These are phyloP conservation scores for Hondaea fermentalgiana DNA, from an alignment of 108 stramenopile species.

Conservation along the genomic window DNA sequence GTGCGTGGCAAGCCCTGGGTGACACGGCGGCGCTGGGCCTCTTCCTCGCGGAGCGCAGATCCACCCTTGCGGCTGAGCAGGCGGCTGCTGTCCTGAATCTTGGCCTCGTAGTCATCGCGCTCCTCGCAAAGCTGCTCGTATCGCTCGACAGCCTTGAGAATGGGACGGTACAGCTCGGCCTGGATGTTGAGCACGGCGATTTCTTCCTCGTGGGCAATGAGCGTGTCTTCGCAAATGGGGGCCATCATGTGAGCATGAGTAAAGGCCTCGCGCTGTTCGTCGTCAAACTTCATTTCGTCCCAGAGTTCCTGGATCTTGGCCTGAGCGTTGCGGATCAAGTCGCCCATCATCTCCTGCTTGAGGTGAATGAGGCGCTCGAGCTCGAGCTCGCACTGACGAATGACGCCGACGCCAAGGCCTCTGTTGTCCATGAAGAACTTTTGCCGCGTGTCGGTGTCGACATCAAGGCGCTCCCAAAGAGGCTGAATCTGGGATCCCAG, in stretches of 20 bases:
- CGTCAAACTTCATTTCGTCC: constrained; percentile 1
- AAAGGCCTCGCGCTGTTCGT: constrained; percentile 2
- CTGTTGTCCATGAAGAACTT: constrained; percentile 16
- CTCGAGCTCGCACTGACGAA: constrained; percentile 6
- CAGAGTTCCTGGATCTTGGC: neutral
- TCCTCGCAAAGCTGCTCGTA: constrained; percentile 15
- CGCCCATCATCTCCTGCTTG: constrained; percentile 18
- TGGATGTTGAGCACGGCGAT: constrained; percentile 12
- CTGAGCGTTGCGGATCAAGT: constrained; percentile 1
- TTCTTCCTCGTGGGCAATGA: neutral
- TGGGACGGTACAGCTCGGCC: constrained; percentile 14
- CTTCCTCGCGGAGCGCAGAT: neutral
- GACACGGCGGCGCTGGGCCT: constrained; percentile 3
- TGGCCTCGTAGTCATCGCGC: neutral
- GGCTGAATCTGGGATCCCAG: constrained; percentile 3
- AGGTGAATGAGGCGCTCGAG: neutral
- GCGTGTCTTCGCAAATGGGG: constrained; percentile 14
- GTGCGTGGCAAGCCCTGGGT: neutral
- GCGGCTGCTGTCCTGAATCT: constrained; percentile 6
- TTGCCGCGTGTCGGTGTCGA: neutral
- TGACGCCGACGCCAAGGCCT: neutral
- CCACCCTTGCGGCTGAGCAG: neutral
- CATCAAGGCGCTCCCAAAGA: neutral
- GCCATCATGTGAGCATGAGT: constrained; percentile 15
- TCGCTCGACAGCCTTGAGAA: constrained; percentile 1